These are phyloP conservation scores for Populus davidiana DNA, from an alignment of 345 rosid genomes.

Conservation along the genomic window DNA sequence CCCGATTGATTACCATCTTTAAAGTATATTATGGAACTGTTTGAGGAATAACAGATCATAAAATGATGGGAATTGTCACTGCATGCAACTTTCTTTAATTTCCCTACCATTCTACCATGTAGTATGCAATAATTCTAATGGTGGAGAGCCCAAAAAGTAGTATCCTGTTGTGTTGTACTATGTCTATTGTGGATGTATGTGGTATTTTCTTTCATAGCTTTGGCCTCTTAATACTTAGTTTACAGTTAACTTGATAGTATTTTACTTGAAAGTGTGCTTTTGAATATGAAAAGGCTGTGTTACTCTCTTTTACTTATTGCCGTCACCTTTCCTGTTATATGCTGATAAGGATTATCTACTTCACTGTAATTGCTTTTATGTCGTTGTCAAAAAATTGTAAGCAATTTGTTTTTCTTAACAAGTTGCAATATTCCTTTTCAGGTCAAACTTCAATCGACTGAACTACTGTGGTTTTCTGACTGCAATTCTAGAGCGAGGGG, in stretches of 20 bases:
- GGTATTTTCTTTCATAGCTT: background rate
- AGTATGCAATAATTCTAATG: background rate
- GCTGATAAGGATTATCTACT: background rate
- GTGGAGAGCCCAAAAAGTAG: background rate
- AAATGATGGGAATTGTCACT: background rate
- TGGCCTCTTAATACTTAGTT: background rate
- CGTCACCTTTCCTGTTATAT: background rate
- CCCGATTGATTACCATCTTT: background rate
- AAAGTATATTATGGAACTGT: background rate
- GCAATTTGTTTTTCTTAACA: background rate
- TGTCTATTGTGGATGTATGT: background rate
- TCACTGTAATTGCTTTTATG: background rate
- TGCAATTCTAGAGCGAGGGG: constrained; percentile 78
- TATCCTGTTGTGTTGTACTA: background rate
- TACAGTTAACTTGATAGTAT: background rate
- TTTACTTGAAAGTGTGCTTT: background rate
- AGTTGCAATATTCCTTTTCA: constrained; percentile 25
- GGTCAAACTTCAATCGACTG: constrained; percentile 84
- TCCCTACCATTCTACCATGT: background rate
- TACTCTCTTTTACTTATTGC: background rate
- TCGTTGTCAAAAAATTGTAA: background rate
- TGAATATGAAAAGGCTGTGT: background rate
- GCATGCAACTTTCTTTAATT: background rate
- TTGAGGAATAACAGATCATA: background rate
- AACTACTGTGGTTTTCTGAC: constrained; percentile 71